Evolutionary conservation across 164 flowering plant species (phyloP).

Genomic region (Vitis amurensis): DNA sequence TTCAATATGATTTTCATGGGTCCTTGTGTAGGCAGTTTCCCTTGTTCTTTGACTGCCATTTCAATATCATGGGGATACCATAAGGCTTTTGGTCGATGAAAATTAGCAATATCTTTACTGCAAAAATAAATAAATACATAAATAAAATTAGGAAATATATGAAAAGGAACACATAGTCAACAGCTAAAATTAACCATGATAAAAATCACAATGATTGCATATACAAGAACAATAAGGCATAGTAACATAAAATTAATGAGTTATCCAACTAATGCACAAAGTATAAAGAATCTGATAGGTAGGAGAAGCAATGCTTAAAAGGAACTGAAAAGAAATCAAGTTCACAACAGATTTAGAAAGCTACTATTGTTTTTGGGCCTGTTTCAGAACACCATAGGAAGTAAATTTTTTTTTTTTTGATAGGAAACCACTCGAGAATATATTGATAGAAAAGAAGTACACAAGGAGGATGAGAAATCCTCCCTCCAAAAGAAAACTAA

Average conservation of each 20-base stretch:
- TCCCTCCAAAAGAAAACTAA: too few species aligned
- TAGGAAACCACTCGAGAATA: too few species aligned
- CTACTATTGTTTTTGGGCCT: too few species aligned
- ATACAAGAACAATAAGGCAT: constrained; percentile 1
- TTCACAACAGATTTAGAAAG: too few species aligned
- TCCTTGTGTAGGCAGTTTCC: constrained; percentile 64
- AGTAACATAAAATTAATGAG: neutral
- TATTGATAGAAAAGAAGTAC: too few species aligned
- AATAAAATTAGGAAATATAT: neutral
- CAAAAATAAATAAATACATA: constrained; percentile 16
- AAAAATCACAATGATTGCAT: neutral
- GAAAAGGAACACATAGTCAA: neutral
- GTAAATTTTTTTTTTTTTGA: too few species aligned
- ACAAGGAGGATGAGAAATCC: too few species aligned
- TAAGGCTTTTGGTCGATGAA: constrained; percentile 90
- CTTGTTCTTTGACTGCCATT: constrained; percentile 81
- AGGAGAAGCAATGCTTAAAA: too few species aligned
- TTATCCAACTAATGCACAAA: neutral
- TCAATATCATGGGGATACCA: constrained; percentile 98
- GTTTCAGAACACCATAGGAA: too few species aligned
- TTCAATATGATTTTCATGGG: constrained; percentile 87
- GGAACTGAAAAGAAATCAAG: too few species aligned
- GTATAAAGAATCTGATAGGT: too few species aligned
- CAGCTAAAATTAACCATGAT: neutral
- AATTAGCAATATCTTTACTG: constrained; percentile 94